Base-by-base conservation (phyloP, 1,139 yeast species). In the Taphrina deformans region DNA sequence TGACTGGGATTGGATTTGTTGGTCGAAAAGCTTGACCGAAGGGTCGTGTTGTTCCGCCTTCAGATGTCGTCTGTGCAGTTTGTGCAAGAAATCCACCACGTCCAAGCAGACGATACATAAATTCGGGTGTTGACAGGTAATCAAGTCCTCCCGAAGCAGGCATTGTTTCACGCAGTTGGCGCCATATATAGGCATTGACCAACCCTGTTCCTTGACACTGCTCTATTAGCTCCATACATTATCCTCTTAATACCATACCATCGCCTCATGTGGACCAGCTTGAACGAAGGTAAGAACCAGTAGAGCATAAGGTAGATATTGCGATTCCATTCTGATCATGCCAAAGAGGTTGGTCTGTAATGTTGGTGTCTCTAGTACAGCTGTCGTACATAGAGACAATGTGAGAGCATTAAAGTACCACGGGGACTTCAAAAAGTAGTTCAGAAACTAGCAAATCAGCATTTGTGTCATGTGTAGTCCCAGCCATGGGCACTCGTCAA, bases 271-370 rank as follows among this genome's bases (percentile, higher is more conserved):
- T 14, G 65, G 68, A 1, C 79, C 79, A 21, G 71, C 74, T 10
- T 70, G 55, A 24, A 76, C 64, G 21, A 74, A 66, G n/a, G 71
- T 70, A 38, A 73, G 38, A 1, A 69, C 69, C 21, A 77, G 69
- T 67, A 72, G 71, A 45, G 76, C 70, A 27, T 73, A 69, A 1
- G 80, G 79, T 24, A 75, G 67, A 63, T 72, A 77, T 55, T 71
- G 69, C 16, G 78, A 75, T 66, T 72, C 71, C 62, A 76, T 67
- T 26, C 70, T 71, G 62, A 78, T 67, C 29, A 72, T 70, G 56
- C 78, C 73, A 76, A 72, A 18, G 69, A 70, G 38, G 71, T 75
- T 45, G 66, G 70, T 24, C 69, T 69, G 45, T 72, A 70, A 14
- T 12, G 74, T 71, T 9, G 73, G 69, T 51, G 70, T 60, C 61